Base-by-base conservation (phyloP, 2,329 filamentous ascomycete species). In the Fusarium liriodendri region DNA sequence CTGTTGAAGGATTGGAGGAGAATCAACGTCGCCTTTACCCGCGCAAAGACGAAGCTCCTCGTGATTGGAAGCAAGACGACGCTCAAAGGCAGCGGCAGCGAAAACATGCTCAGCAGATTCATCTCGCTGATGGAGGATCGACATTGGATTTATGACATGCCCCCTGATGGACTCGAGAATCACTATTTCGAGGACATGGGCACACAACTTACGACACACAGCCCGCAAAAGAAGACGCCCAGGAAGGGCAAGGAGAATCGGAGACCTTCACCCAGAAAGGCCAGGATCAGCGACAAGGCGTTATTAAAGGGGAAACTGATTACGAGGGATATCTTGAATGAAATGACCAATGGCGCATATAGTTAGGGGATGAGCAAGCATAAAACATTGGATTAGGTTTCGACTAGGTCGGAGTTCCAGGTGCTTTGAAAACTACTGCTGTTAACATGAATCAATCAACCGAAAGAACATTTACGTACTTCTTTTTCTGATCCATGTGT, bases 11-110 rank as follows among this genome's bases (percentile, higher is more conserved):
- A 99, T 82, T 97, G 95, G 93, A 87, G 97, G 64, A 87, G 97
- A 58, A 95, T 99, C 80, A 99, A 99, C 77, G 97, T 99, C 5
- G 97, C 97, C 0, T 94, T 99, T 73, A 99, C 97, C 5, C 89
- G 97, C 32, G 97, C 97, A 25, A 94, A 95, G 80, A 97, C 93
- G 0, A 99, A 99, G 85, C 85, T 99, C 38, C 87, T 99, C 2
- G 93, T 99, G 14, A 83, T 99, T 1, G 97, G 97, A 11, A 97
- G 94, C 81, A 90, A 90, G 79, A 88, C 87, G 65, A 99, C 97
- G 1, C 85, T 99, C 4, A 94, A 93, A 87, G 86, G 90, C 13
- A 88, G 92, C 62, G 91, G 86, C n/a, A 85, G 85, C 29, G 92
- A 94, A 75, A 93, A 95, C 76, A 91, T 98, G 83, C 87, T 99